Evolutionary conservation across 1,139 yeast species (phyloP), one percentile per base, ranked within the genome.

Genomic region (Pichia sp.): DNA sequence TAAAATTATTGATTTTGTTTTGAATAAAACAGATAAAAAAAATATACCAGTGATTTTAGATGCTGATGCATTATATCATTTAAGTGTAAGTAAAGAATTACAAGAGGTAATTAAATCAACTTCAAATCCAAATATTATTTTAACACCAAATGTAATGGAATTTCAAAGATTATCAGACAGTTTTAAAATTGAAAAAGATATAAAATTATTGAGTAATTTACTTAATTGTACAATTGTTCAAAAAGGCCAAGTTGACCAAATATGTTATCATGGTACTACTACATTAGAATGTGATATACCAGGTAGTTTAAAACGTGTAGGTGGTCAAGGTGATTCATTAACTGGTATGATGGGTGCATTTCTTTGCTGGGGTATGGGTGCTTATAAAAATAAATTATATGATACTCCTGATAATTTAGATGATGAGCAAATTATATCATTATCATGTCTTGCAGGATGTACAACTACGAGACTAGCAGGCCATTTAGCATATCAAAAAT

Each of bases 91-190:
- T 29, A 3, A 32, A 3, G 9, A 16, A 8, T 4, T 48, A 3
- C 62, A 75, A 35, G 62, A 74, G 7, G 86, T 90, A 0, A 68
- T 67, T 2, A 50, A 85, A 20, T 68, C 83, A 32, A 60, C 66
- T 36, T 78, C 79, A 53, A 70, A 66, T 57, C 40, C 70, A 52
- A 64, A 69, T 42, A 92, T 90, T 0, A 71, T 89, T 1, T 55
- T 92, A 40, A 92, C 98, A 0, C 98, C 98, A 12, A 92, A 92
- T 60, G 82, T 87, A 9, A 82, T 83, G 39, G 98, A 92, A 62
- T 87, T 89, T 59, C 70, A 73, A 47, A 68, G 97, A 32, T 65
- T 90, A 8, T 75, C 77, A 33, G 68, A 76, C 24, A 70, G 79
- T 0, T 59, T 71, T 5, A 29, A 37, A 6, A 26, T 29, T 3